phyloP scores from a whole-genome alignment of 179 eudicot species.

The Nepenthes alata region DNA sequence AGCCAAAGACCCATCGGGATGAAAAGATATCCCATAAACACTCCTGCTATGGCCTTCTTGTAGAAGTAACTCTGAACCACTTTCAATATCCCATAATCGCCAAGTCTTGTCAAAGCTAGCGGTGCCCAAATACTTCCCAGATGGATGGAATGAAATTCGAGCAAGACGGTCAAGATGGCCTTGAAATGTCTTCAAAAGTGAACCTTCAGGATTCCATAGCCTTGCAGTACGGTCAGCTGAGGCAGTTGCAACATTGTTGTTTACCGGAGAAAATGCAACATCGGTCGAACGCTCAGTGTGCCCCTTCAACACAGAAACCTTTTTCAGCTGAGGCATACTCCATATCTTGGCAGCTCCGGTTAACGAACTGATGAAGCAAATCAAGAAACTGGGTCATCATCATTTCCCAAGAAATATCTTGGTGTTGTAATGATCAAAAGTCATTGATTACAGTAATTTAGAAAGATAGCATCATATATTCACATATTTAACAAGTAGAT shows the following conservation, averaged over 20 bases:
- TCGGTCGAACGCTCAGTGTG: conserved; percentile 85
- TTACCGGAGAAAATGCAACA: conserved; percentile 65
- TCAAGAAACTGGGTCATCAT: not conserved
- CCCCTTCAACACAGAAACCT: conserved; percentile 59
- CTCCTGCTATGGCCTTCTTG: conserved; percentile 98
- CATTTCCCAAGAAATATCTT: too few species aligned
- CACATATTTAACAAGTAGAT: too few species aligned
- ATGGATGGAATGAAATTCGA: conserved; percentile 84
- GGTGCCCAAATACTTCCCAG: conserved; percentile 91
- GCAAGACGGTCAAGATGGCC: conserved; percentile 93
- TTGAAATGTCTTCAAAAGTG: conserved; percentile 45
- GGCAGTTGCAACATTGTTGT: conserved; percentile 61
- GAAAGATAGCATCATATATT: too few species aligned
- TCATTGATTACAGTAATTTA: too few species aligned
- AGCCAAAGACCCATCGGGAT: conserved; percentile 79
- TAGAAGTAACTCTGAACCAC: conserved; percentile 76
- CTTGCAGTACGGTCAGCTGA: conserved; percentile 90
- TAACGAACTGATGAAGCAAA: conserved; percentile 32
- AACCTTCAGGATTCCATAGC: conserved; percentile 66
- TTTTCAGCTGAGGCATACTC: conserved; percentile 75
- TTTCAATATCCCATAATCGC: conserved; percentile 89
- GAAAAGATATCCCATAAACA: conserved; percentile 73
- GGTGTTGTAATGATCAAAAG: too few species aligned
- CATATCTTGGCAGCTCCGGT: conserved; percentile 85
- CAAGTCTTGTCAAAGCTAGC: conserved; percentile 95